phyloP scores from a whole-genome alignment of 129 eudicot genomes.

The Escallonia herrerae region DNA sequence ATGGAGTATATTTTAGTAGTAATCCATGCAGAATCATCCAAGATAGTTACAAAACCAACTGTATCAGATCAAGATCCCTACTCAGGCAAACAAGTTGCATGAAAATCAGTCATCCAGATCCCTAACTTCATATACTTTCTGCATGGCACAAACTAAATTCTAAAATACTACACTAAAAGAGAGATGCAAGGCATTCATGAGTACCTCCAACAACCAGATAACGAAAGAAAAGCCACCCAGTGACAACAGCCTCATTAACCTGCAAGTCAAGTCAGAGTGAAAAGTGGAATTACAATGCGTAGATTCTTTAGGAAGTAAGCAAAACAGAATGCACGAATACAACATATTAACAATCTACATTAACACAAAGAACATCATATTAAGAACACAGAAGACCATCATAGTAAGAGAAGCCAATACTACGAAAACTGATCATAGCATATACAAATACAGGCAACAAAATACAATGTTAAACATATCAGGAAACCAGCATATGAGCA shows the following conservation, averaged over 20 bases:
- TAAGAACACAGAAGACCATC: not conserved
- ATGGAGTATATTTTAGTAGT: too few species aligned
- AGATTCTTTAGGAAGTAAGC: not conserved
- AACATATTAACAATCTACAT: not conserved
- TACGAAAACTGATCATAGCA: not conserved
- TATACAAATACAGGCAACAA: not conserved
- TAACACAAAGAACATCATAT: not conserved
- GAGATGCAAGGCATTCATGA: not conserved
- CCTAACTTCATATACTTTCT: too few species aligned
- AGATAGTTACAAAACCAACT: too few species aligned
- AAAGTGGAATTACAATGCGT: not conserved
- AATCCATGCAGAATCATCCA: too few species aligned
- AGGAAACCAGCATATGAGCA: not conserved
- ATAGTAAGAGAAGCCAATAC: not conserved
- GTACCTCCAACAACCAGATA: conserved; percentile 98
- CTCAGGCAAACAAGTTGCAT: too few species aligned
- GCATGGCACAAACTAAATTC: too few species aligned
- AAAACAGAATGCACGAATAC: not conserved
- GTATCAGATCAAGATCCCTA: too few species aligned
- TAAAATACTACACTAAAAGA: not conserved
- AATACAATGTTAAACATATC: not conserved
- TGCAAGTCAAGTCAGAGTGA: conserved; percentile 25
- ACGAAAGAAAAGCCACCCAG: conserved; percentile 97
- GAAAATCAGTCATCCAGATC: too few species aligned
- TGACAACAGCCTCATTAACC: conserved; percentile 97